Base-by-base conservation (phyloP, 768 basidiomycete genomes). In the Collybiopsis confluens region DNA sequence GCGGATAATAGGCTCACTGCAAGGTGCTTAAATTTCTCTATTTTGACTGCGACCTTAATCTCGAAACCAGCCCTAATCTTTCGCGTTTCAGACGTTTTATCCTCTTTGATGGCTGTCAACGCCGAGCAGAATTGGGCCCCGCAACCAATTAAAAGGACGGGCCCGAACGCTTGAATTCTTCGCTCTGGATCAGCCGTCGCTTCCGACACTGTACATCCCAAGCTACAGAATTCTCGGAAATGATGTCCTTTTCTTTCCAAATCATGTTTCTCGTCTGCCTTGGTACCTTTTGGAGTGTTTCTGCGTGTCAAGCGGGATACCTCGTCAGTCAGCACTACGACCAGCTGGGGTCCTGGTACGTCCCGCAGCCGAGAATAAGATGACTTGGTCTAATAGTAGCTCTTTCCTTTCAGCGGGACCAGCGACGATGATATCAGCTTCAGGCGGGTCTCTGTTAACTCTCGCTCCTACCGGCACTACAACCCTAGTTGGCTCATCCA, bases 201-300 rank as follows among this genome's bases (percentile, higher is more conserved):
- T 21, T 33, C 30, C 47, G 35, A 35, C 18, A 40, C 40, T 41
- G 50, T 45, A 52, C 40, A 38, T 52, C 24, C 24, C 21, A 23
- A 27, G 24, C 26, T 30, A 40, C 37, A 28, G 48, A 37, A 40
- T 50, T 40, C 18, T 50, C 21, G 38, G 38, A 37, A 37, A 50
- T 50, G 48, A 33, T 21, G 38, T 50, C 26, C 20, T 24, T 15
- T 21, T 21, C 18, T 9, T 28, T 50, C 38, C 18, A 40, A 27
- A 27, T 52, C 50, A 26, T 52, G 37, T 43, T 52, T 6, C 33
- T 50, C 48, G 38, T 40, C 41, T 52, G 50, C 37, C 33, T 52
- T 36, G 30, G 40, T 40, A 20, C 24, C 38, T 30, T 52, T 26
- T 41, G 23, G 50, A 36, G 50, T 52, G 40, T 28, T 24, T 52